These are phyloP conservation scores for Arctium lappa DNA, from an alignment of 129 eudicot species.

Conservation along the genomic window DNA sequence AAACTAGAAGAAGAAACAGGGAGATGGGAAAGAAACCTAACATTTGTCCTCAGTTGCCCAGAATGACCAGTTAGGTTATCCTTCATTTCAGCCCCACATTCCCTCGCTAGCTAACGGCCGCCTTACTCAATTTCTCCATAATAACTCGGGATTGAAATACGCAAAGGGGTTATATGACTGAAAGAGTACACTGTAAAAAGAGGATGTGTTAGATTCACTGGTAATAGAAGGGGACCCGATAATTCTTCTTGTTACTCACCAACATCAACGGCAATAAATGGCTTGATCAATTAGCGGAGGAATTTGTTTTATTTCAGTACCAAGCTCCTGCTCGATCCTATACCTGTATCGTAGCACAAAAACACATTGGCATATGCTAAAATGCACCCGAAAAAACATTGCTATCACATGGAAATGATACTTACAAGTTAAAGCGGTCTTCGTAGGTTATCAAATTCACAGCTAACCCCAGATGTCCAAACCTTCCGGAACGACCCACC, in stretches of 20 bases:
- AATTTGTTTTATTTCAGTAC: constrained; percentile 62
- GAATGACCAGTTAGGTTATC: too few relatives aligned
- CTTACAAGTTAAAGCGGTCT: constrained; percentile 65
- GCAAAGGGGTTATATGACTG: not conserved
- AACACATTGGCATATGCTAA: not conserved
- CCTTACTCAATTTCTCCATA: constrained; percentile 1
- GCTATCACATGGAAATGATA: not conserved
- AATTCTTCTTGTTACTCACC: constrained; percentile 20
- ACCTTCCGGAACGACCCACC: constrained; percentile 69
- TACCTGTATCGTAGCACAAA: constrained; percentile 34
- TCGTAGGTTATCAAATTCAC: constrained; percentile 56
- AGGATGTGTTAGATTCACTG: too few relatives aligned
- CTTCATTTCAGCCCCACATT: too few relatives aligned
- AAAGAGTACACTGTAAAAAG: too few relatives aligned
- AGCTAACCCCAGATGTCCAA: constrained; percentile 58
- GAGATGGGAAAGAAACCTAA: not conserved
- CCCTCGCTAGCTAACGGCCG: not conserved
- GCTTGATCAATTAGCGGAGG: constrained; percentile 57
- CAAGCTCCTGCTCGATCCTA: constrained; percentile 68
- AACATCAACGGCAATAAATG: constrained; percentile 45
- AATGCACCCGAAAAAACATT: not conserved
- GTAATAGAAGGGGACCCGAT: not conserved
- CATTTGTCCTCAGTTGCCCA: not conserved
- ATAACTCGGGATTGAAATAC: not conserved
- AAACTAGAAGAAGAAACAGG: not conserved